Conservation (phyloP, 2,329 filamentous ascomycete species). For the Claviceps maximensis region DNA sequence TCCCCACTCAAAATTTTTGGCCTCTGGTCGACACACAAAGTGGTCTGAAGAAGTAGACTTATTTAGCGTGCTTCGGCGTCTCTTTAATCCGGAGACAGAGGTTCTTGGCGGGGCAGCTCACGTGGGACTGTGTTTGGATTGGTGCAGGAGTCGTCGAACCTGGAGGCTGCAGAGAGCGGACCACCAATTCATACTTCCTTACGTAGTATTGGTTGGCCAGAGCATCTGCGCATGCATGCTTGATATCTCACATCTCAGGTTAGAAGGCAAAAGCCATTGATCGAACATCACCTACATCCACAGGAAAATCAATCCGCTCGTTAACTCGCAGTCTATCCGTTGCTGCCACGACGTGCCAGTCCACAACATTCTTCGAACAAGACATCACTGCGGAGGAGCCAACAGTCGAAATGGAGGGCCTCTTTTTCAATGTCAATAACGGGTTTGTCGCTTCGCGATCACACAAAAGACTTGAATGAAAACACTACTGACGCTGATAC, state of each 20-base stretch:
- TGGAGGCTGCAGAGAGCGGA: not conserved
- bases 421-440: constrained; percentile 89
- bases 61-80: constrained; percentile 12
- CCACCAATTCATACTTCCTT: not conserved
- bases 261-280: not conserved
- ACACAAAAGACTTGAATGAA: constrained; percentile 2
- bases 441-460: constrained; percentile 42
- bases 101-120: constrained; percentile 9
- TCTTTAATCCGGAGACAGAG: constrained; percentile 13
- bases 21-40: constrained; percentile 13
- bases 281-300: not conserved
- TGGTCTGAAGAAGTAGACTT: constrained; percentile 9
- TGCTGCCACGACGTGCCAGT: not conserved
- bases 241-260: not conserved
- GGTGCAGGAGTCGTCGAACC: not conserved
- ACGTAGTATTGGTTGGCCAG: not conserved
- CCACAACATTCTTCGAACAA: not conserved
- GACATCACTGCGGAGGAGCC: not conserved
- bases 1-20: constrained; percentile 28
- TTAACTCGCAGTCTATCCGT: not conserved
- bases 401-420: constrained; percentile 58
- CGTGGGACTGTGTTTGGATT: constrained; percentile 7
- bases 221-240: not conserved
- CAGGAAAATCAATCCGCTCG: not conserved
- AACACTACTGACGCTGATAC: constrained; percentile 18